Evolutionary conservation across 352 stramenopile genomes (phyloP).

Genomic region (Globisporangium barbulae): DNA sequence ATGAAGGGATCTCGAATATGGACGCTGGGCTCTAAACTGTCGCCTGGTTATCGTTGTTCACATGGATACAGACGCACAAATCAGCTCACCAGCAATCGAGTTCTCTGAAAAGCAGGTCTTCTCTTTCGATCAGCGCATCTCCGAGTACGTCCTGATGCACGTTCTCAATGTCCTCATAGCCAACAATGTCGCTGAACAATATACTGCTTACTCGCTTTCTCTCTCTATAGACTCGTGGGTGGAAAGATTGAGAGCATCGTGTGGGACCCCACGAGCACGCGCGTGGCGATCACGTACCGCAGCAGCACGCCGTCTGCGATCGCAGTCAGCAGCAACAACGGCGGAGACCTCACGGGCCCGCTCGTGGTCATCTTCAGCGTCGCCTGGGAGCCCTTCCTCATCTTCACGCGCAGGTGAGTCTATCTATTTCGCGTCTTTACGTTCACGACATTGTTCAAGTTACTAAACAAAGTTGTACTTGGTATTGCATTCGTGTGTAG

Average conservation of each 20-base stretch:
- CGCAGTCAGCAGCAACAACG: conserved; percentile 3
- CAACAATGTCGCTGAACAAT: neutral
- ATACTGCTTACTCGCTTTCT: neutral
- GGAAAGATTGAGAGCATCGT: conserved; percentile 52
- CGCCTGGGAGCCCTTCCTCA: conserved; percentile 66
- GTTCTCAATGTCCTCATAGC: neutral
- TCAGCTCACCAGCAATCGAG: conserved; percentile 67
- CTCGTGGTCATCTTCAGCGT: conserved; percentile 74
- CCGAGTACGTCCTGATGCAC: conserved; percentile 31
- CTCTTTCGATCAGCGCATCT: conserved; percentile 59
- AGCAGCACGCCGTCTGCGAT: conserved; percentile 15
- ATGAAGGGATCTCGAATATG: no score
- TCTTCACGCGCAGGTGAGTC: conserved; percentile 61
- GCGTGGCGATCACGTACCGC: conserved; percentile 63
- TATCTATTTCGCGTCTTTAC: neutral
- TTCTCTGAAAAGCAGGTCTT: conserved; percentile 59
- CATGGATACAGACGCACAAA: conserved; percentile 48
- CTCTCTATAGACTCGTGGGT: conserved; percentile 45
- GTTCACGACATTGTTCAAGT: neutral
- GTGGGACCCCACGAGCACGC: conserved; percentile 68
- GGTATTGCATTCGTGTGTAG: conserved; percentile 6
- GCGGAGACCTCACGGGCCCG: conserved; percentile 33
- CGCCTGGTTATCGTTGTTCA: neutral
- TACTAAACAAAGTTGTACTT: neutral
- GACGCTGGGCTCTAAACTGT: no score